Percentiles rank a stretch among this genome's conserved stretches.
phyloP scores from a whole-genome alignment of 163 green algal species.

The Chlorella variabilis region DNA sequence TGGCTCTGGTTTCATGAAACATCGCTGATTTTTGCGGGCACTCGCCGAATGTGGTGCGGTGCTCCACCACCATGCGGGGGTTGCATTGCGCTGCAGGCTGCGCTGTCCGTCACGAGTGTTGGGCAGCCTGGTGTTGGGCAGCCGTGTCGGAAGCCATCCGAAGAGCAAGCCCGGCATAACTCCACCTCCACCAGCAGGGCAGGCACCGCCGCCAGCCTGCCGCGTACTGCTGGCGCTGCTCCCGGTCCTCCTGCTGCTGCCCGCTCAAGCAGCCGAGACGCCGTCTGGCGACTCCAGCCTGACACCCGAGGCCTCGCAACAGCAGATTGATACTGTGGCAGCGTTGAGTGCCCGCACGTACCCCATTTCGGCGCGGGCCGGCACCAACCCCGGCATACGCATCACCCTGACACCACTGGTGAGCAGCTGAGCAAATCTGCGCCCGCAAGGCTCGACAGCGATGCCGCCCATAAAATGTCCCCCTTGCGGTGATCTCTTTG shows the following conservation, averaged over 20 bases:
- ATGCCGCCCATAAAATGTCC: not conserved
- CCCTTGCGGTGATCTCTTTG: not conserved
- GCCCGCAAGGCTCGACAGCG: not conserved
- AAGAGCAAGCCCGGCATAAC: no score
- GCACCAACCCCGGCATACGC: constrained; percentile 1
- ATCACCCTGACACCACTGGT: not conserved
- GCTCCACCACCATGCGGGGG: no score
- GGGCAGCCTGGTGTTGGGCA: no score
- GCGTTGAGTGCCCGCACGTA: not conserved
- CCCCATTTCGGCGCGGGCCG: not conserved
- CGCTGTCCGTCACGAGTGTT: no score
- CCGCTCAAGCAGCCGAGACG: not conserved
- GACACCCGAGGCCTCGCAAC: not conserved
- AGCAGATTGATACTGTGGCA: not conserved
- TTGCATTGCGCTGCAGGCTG: no score
- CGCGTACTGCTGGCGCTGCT: not conserved
- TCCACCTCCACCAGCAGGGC: no score
- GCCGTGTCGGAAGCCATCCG: no score
- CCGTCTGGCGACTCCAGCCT: not conserved
- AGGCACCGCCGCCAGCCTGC: not conserved
- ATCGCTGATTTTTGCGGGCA: no score
- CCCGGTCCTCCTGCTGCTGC: not conserved
- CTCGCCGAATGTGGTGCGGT: no score
- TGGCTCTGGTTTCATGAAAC: no score
- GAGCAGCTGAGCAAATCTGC: not conserved